phyloP scores from a whole-genome alignment of 192 early-diverging fungal genomes.

The Thamnidium elegans region DNA sequence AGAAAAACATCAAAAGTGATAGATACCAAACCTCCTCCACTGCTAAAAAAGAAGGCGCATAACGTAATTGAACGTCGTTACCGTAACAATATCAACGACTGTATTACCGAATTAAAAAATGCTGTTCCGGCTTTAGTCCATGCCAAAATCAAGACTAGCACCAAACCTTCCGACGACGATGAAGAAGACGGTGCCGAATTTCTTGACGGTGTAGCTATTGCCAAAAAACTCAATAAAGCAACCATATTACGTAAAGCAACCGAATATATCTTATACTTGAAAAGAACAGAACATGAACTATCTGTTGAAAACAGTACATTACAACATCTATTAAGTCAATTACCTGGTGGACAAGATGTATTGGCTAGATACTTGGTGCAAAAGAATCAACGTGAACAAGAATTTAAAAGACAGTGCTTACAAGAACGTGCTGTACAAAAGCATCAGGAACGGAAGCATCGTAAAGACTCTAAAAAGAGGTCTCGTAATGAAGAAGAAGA shows the following conservation, averaged over 20 bases:
- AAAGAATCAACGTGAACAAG: slow-evolving; percentile 16
- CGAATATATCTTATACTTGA: slow-evolving; percentile 79
- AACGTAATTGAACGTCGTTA: slow-evolving; percentile 94
- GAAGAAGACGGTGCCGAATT: slow-evolving; percentile 22
- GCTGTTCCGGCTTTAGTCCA: slow-evolving; percentile 79
- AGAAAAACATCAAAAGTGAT: too few relatives aligned
- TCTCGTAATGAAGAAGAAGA: neutral
- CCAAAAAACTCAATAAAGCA: slow-evolving; percentile 91
- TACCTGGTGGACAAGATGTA: slow-evolving; percentile 42
- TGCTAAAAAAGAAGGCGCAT: slow-evolving; percentile 86
- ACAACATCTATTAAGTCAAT: slow-evolving; percentile 36
- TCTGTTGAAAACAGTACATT: slow-evolving; percentile 46
- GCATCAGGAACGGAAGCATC: neutral
- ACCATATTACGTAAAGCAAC: slow-evolving; percentile 89
- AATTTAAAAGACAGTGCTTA: neutral
- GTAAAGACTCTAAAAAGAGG: slow-evolving; percentile 4
- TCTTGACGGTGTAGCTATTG: slow-evolving; percentile 68
- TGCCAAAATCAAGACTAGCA: slow-evolving; percentile 29
- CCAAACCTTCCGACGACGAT: slow-evolving; percentile 37
- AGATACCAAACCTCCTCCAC: slow-evolving; percentile 11
- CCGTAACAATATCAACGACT: slow-evolving; percentile 95
- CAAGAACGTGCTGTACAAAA: slow-evolving; percentile 9
- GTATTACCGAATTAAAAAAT: slow-evolving; percentile 82
- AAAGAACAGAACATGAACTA: slow-evolving; percentile 35
- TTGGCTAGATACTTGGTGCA: neutral